These are phyloP conservation scores for Nemania sp. DNA, from an alignment of 2,329 filamentous ascomycete species.

Conservation along the genomic window DNA sequence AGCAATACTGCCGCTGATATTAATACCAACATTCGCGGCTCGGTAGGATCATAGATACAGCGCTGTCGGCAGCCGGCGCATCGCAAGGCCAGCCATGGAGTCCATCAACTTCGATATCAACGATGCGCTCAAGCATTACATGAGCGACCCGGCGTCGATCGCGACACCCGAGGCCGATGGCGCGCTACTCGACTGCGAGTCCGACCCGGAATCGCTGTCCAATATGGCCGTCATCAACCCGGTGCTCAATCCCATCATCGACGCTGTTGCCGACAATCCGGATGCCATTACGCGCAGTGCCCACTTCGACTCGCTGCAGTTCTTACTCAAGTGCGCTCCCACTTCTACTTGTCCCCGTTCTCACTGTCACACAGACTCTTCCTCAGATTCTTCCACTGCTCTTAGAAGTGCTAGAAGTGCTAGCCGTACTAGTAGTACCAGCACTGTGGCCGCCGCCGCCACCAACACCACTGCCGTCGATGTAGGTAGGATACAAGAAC, in stretches of 20 bases:
- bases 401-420: no score
- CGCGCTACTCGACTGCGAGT: slow-evolving; percentile 86
- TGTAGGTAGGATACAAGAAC: slow-evolving; percentile 42
- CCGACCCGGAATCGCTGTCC: slow-evolving; percentile 82
- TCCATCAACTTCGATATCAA: slow-evolving; percentile 93
- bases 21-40: no score
- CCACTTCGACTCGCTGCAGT: slow-evolving; percentile 90
- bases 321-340: slow-evolving; percentile 89
- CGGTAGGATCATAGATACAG: no score
- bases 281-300: slow-evolving; percentile 80
- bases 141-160: slow-evolving; percentile 86
- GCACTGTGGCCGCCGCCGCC: background rate
- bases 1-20: no score
- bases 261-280: slow-evolving; percentile 87
- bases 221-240: slow-evolving; percentile 74
- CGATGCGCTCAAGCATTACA: slow-evolving; percentile 92
- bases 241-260: slow-evolving; percentile 88
- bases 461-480: background rate
- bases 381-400: slow-evolving; percentile 22
- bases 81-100: no score
- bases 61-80: no score
- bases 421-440: slow-evolving; percentile 11
- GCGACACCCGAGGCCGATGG: slow-evolving; percentile 83
- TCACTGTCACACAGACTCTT: slow-evolving; percentile 49
- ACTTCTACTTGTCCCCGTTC: slow-evolving; percentile 62